Percentiles rank a stretch among this genome's conserved stretches.
These are phyloP conservation scores for Geotrichum carabidarum DNA, from an alignment of 1,139 yeast species.

Conservation along the genomic window DNA sequence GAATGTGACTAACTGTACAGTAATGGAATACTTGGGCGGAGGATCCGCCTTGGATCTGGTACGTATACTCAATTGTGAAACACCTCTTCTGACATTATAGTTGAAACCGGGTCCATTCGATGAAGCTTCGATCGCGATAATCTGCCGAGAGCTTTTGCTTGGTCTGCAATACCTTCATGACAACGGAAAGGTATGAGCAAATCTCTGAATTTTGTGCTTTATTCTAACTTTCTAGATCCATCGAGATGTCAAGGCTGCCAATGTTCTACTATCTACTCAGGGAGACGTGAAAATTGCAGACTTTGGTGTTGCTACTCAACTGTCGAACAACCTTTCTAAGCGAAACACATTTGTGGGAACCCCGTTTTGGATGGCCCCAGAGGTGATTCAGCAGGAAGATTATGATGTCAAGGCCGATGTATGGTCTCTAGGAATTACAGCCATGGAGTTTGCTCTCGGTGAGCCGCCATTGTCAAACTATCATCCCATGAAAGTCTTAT, in stretches of 20 bases:
- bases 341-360: slow-evolving; percentile 95
- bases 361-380: slow-evolving; percentile 99
- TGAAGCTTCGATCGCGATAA: slow-evolving; percentile 53
- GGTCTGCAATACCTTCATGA: slow-evolving; percentile 70
- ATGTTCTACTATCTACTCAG: slow-evolving; percentile 55
- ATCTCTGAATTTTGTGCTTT: neutral
- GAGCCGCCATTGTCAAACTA: slow-evolving; percentile 72
- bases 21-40: slow-evolving; percentile 71
- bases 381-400: slow-evolving; percentile 81
- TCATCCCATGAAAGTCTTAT: slow-evolving; percentile 78
- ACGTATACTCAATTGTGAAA: slow-evolving; percentile 25
- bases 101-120: slow-evolving; percentile 54
- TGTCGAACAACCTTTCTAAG: slow-evolving; percentile 68
- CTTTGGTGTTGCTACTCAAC: slow-evolving; percentile 91
- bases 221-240: slow-evolving; percentile 46
- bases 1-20: slow-evolving; percentile 4
- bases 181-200: slow-evolving; percentile 51
- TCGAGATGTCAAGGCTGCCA: slow-evolving; percentile 83
- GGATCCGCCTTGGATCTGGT: slow-evolving; percentile 66
- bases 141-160: slow-evolving; percentile 54
- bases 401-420: slow-evolving; percentile 87
- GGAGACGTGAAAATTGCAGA: slow-evolving; percentile 90
- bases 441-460: slow-evolving; percentile 75
- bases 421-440: slow-evolving; percentile 93
- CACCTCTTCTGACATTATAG: slow-evolving; percentile 11